Conservation (phyloP, 371 early-diverging fungal genomes). For the Apophysomyces variabilis region DNA sequence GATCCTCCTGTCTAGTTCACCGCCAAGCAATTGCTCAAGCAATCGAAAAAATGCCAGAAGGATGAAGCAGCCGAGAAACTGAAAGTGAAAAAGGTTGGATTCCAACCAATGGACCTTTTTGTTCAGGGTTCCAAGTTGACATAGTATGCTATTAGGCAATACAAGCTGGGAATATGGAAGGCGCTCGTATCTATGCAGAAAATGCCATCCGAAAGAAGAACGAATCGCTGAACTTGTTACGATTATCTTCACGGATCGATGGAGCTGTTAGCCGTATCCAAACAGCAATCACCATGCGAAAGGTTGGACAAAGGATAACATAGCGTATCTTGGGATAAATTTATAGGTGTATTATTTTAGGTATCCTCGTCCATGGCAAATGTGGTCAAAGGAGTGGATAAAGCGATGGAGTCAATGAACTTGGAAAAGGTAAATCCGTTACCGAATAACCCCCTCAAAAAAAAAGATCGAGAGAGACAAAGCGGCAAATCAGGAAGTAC, state of each 20-base stretch:
- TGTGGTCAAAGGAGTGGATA: slow-evolving; percentile 92
- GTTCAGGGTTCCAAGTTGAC: not conserved
- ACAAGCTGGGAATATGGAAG: slow-evolving; percentile 82
- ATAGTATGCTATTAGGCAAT: slow-evolving; percentile 63
- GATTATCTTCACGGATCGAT: slow-evolving; percentile 82
- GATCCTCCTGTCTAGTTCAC: slow-evolving; percentile 62
- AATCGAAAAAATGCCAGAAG: slow-evolving; percentile 75
- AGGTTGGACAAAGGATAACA: slow-evolving; percentile 35
- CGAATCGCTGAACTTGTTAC: slow-evolving; percentile 78
- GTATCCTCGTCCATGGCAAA: slow-evolving; percentile 78
- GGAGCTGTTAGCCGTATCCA: slow-evolving; percentile 83
- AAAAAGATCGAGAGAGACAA: not conserved
- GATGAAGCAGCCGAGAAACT: slow-evolving; percentile 74
- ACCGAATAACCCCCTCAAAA: not conserved
- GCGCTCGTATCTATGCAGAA: slow-evolving; percentile 84
- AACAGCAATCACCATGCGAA: slow-evolving; percentile 87
- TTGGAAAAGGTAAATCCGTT: slow-evolving; percentile 74
- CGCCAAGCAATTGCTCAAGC: slow-evolving; percentile 78
- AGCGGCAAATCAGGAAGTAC: not conserved
- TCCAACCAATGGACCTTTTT: not conserved
- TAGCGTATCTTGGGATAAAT: no score
- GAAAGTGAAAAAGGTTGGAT: slow-evolving; percentile 79
- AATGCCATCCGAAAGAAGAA: slow-evolving; percentile 94
- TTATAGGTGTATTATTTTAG: slow-evolving; percentile 18
- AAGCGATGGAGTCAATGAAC: slow-evolving; percentile 92